Evolutionary conservation across 2,329 filamentous ascomycete genomes (phyloP).

Genomic region (Cercospora berteroae): DNA sequence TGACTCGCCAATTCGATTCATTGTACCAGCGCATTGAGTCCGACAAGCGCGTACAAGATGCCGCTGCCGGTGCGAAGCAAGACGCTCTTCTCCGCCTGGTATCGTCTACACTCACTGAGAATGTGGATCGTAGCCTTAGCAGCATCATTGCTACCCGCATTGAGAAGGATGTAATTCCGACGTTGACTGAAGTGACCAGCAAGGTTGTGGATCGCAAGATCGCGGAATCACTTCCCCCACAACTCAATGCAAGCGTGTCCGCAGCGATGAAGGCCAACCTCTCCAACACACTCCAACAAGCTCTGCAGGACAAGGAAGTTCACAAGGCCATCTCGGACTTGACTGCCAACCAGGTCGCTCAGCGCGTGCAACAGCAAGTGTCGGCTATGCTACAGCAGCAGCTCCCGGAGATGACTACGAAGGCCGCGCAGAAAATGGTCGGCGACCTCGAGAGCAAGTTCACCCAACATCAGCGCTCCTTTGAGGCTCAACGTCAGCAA

Average conservation of each 20-base stretch:
- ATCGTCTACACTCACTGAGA: slow-evolving; percentile 66
- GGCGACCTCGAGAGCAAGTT: slow-evolving; percentile 65
- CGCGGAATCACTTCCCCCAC: slow-evolving; percentile 63
- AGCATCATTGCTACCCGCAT: slow-evolving; percentile 76
- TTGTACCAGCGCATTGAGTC: slow-evolving; percentile 64
- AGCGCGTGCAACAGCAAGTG: slow-evolving; percentile 69
- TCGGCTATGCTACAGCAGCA: slow-evolving; percentile 55
- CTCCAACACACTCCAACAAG: slow-evolving; percentile 64
- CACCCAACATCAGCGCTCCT: slow-evolving; percentile 51
- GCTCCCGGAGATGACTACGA: slow-evolving; percentile 33
- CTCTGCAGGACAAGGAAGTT: slow-evolving; percentile 71
- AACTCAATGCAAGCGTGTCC: slow-evolving; percentile 65
- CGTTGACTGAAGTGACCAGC: slow-evolving; percentile 65
- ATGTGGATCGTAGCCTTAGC: slow-evolving; percentile 72
- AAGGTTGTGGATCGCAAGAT: slow-evolving; percentile 71
- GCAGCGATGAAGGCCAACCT: slow-evolving; percentile 71
- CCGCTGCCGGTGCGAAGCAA: slow-evolving; percentile 63
- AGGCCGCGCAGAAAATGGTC: slow-evolving; percentile 65
- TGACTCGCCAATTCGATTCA: slow-evolving; percentile 52
- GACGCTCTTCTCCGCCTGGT: slow-evolving; percentile 67
- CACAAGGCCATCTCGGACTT: slow-evolving; percentile 70
- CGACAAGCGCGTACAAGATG: slow-evolving; percentile 65
- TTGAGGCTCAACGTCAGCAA: slow-evolving; percentile 52
- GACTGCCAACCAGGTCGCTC: slow-evolving; percentile 64
- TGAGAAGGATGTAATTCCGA: slow-evolving; percentile 70